Percentiles rank a stretch among this genome's conserved stretches.
These are phyloP conservation scores for Pilaira anomala DNA, from an alignment of 192 early-diverging fungal genomes.

Conservation along the genomic window DNA sequence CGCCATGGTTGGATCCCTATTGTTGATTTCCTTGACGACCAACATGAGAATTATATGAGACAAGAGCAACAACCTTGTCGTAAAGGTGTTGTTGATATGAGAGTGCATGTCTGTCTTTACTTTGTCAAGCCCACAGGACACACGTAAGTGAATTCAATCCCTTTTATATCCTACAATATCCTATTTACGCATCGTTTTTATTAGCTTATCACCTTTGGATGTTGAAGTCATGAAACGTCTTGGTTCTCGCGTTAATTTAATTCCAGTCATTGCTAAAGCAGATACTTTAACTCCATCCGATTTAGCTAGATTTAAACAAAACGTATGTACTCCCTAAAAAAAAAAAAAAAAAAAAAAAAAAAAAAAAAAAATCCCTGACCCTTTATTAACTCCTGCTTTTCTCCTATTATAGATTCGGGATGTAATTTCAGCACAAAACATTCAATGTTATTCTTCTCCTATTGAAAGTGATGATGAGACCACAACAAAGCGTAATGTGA, in stretches of 20 bases:
- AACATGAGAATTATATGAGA: constrained; percentile 87
- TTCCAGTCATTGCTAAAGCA: constrained; percentile 91
- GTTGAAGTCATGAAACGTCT: constrained; percentile 96
- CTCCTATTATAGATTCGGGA: constrained; percentile 57
- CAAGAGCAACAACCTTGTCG: constrained; percentile 89
- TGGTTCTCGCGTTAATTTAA: constrained; percentile 87
- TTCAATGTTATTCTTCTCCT: constrained; percentile 80
- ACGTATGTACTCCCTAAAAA: constrained; percentile 41
- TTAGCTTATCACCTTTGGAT: constrained; percentile 73
- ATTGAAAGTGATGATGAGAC: constrained; percentile 79
- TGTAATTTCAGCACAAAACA: constrained; percentile 79
- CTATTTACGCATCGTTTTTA: background rate
- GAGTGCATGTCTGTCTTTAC: constrained; percentile 92
- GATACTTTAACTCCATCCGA: constrained; percentile 88
- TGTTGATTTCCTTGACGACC: constrained; percentile 91
- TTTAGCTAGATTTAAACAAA: constrained; percentile 82
- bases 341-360: background rate
- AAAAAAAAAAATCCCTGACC: constrained; percentile 8
- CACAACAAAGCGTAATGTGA: constrained; percentile 75
- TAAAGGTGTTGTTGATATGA: constrained; percentile 87
- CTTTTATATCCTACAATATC: background rate
- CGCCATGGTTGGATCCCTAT: constrained; percentile 96
- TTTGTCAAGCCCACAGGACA: constrained; percentile 98
- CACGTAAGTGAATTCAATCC: constrained; percentile 45
- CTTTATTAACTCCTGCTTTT: constrained; percentile 5